These are phyloP conservation scores for Phytophthora fragariaefolia DNA, from an alignment of 352 stramenopile species.

Conservation along the genomic window DNA sequence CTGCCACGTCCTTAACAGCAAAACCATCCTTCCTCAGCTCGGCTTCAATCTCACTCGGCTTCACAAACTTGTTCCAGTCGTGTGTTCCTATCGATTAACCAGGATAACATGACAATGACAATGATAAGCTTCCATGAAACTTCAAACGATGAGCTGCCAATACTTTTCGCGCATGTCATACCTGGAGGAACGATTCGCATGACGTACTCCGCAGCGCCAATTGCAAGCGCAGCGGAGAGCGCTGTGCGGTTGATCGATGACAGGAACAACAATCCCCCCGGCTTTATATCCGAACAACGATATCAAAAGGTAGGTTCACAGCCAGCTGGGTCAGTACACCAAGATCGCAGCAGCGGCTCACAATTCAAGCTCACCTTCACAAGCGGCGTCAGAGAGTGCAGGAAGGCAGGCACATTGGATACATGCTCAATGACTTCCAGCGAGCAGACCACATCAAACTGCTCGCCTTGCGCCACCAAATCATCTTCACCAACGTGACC, in stretches of 20 bases:
- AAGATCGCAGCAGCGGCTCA: background rate
- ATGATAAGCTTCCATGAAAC: background rate
- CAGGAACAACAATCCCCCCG: constrained; percentile 80
- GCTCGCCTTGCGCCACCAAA: constrained; percentile 66
- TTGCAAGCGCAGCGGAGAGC: constrained; percentile 67
- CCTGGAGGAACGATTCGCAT: constrained; percentile 75
- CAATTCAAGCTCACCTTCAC: constrained; percentile 76
- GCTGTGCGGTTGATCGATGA: constrained; percentile 88
- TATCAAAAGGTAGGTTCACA: too few relatives aligned
- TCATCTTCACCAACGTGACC: constrained; percentile 55
- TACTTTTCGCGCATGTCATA: background rate
- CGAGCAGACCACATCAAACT: constrained; percentile 88
- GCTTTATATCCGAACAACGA: constrained; percentile 35
- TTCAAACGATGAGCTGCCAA: background rate
- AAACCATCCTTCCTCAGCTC: constrained; percentile 70
- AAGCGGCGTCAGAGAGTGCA: constrained; percentile 77
- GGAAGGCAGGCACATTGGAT: constrained; percentile 67
- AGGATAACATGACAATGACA: background rate
- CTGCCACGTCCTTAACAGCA: constrained; percentile 70
- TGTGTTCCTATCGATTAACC: constrained; percentile 60
- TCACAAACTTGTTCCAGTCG: constrained; percentile 88
- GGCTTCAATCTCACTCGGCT: constrained; percentile 65
- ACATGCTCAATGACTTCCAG: constrained; percentile 90
- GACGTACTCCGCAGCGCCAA: constrained; percentile 82
- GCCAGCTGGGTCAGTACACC: too few relatives aligned